Base-by-base conservation (phyloP, 306 rosid species). In the Ziziphus jujuba region DNA sequence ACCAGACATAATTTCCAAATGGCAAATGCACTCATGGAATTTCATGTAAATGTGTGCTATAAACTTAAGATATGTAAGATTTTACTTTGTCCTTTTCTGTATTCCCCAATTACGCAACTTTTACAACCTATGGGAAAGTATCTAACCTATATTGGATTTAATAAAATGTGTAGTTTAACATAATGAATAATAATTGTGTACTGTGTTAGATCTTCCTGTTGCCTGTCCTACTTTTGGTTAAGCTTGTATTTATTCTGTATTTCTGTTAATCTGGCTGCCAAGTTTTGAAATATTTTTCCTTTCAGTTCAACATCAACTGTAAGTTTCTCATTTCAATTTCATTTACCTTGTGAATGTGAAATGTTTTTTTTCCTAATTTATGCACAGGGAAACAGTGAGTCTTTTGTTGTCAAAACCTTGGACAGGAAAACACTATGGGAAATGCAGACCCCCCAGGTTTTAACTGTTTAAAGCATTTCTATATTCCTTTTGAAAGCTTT, bases 391-490 rank as follows among this genome's bases (percentile, higher is more conserved):
- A 88, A 86, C 81, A 67, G 50, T 31, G 86, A 85, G 59, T 89
- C 95, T 60, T 88, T 86, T 80, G 99, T 93, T 9, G 84, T 84
- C 54, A 82, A 33, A 88, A 93, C 99, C 20, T 79, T 93, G 73
- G 92, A 93, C 79, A 76, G 97, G 66, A 90, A 80, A 86, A 85
- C 85, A 22, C 85, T 90, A 34, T 88, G 99, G 99, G 97, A 93
- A 86, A 93, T 93, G 97, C 99, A 93, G 80, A 93, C 99, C 58
- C 99, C 99, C 8, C 97, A 93, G 99, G 97, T 92, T 79, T 89
- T 82, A 61, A 9, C 31, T 74, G 48, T 35, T 52, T 50, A 65
- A 44, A 65, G 44, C 55, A 58, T 50, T 25, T 59, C 31, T 54
- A 34, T 81, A 11, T 31, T 38, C 56, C 55, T 3, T 1, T 64